Conservation (phyloP, 2,329 filamentous ascomycete genomes). For the Ascochyta viciae-villosae region DNA sequence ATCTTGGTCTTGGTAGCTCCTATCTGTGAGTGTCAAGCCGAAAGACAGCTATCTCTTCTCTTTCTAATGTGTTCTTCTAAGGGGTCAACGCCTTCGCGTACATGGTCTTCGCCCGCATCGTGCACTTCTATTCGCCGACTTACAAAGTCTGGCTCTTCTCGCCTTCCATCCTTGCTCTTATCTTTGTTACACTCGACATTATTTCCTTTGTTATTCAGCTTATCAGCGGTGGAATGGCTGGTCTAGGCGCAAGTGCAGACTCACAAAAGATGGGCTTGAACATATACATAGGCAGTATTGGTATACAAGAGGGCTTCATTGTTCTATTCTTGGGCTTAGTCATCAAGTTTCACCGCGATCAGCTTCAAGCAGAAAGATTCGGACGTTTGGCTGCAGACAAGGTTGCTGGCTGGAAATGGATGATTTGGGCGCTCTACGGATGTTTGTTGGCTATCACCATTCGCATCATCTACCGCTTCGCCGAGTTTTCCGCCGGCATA, state of each 20-base stretch:
- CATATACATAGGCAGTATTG: conserved; percentile 48
- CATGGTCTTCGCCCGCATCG: conserved; percentile 49
- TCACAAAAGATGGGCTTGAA: conserved; percentile 49
- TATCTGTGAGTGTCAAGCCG: conserved; percentile 31
- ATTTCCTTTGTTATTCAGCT: conserved; percentile 54
- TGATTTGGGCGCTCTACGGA: conserved; percentile 51
- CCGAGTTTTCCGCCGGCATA: conserved; percentile 60
- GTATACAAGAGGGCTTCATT: conserved; percentile 40
- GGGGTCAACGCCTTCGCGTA: conserved; percentile 57
- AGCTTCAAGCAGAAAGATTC: conserved; percentile 22
- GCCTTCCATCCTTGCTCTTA: conserved; percentile 26
- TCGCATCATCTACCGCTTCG: conserved; percentile 40
- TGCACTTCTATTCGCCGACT: conserved; percentile 44
- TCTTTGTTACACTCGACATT: conserved; percentile 54
- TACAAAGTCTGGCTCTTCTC: conserved; percentile 30
- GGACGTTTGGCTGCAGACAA: conserved; percentile 17
- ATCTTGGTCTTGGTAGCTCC: conserved; percentile 56
- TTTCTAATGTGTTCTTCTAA: conserved; percentile 33
- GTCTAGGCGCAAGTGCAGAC: conserved; percentile 28
- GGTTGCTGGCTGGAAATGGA: conserved; percentile 23
- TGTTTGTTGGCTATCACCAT: conserved; percentile 52
- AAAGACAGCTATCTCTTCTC: conserved; percentile 7
- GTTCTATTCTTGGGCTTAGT: conserved; percentile 27
- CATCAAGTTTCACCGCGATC: conserved; percentile 26
- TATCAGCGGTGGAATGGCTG: conserved; percentile 47